Evolutionary conservation across 169 alveolate species (phyloP).

Genomic region (Eimeria necatrix): DNA sequence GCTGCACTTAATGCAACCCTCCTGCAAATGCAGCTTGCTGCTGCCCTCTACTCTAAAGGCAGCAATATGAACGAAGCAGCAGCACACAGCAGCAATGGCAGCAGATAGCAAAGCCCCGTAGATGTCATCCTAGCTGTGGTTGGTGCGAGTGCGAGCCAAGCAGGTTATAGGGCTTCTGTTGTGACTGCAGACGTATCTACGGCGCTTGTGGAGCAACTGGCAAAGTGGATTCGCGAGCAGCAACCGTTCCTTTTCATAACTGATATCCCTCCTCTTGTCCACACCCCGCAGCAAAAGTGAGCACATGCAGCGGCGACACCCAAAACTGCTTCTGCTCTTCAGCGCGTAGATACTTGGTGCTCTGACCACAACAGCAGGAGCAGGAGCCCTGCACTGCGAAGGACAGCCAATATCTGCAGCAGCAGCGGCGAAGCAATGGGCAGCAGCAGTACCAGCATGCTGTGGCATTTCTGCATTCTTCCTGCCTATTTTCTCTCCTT

Average conservation of each 20-base stretch:
- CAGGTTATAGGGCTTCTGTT: neutral
- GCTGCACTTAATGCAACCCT: slow-evolving; percentile 16
- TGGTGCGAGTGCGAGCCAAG: neutral
- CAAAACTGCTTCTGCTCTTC: neutral
- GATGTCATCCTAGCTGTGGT: neutral
- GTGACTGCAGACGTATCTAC: slow-evolving; percentile 60
- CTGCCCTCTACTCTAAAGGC: neutral
- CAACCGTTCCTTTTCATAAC: slow-evolving; percentile 78
- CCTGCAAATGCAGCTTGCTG: neutral
- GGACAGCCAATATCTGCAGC: neutral
- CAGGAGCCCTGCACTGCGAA: slow-evolving; percentile 22
- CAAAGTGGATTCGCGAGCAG: slow-evolving; percentile 73
- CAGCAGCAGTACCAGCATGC: too few species aligned
- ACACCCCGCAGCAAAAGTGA: slow-evolving; percentile 45
- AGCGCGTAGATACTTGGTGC: neutral
- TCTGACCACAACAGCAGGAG: neutral
- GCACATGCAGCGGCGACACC: neutral
- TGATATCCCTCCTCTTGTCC: slow-evolving; percentile 66
- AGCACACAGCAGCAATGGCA: neutral
- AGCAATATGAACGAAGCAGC: neutral
- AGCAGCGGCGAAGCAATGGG: neutral
- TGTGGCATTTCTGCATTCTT: too few species aligned
- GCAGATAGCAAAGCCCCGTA: neutral
- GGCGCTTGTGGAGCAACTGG: slow-evolving; percentile 66
- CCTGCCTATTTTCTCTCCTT: neutral